Evolutionary conservation across 208 protist genomes (phyloP).

Genomic region (Crithidia thermophila): DNA sequence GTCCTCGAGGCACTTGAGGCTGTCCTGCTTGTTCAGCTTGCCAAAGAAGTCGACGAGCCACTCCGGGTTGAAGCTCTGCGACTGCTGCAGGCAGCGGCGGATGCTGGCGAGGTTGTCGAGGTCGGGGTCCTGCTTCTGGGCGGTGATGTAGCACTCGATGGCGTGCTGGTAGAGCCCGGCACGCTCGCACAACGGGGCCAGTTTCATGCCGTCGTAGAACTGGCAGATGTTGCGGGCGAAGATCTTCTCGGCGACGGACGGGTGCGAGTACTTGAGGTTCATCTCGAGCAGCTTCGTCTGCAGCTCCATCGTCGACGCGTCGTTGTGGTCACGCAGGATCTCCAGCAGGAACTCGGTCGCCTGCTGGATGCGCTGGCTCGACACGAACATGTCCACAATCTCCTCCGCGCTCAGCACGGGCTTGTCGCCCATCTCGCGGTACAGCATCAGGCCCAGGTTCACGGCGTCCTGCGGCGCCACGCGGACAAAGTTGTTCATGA

Average conservation of each 20-base stretch:
- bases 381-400: constrained; percentile 97
- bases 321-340: constrained; percentile 93
- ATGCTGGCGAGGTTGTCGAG: constrained; percentile 96
- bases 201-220: constrained; percentile 96
- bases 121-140: constrained; percentile 76
- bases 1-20: constrained; percentile 97
- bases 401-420: constrained; percentile 85
- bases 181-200: constrained; percentile 98
- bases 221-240: constrained; percentile 96
- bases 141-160: constrained; percentile 98
- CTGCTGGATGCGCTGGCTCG: constrained; percentile 95
- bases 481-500: constrained; percentile 93
- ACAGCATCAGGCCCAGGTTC: constrained; percentile 93
- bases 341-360: constrained; percentile 98
- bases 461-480: constrained; percentile 94
- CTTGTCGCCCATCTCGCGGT: constrained; percentile 73
- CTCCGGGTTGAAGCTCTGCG: constrained; percentile 93
- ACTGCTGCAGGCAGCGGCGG: constrained; percentile 97
- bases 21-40: constrained; percentile 95
- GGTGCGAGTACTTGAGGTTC: constrained; percentile 97
- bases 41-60: constrained; percentile 98
- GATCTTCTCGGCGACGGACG: constrained; percentile 98
- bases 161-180: constrained; percentile 97
- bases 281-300: constrained; percentile 99
- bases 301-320: constrained; percentile 92